Conservation (phyloP, 176 grass and related monocot species). For the Eleusine indica region DNA sequence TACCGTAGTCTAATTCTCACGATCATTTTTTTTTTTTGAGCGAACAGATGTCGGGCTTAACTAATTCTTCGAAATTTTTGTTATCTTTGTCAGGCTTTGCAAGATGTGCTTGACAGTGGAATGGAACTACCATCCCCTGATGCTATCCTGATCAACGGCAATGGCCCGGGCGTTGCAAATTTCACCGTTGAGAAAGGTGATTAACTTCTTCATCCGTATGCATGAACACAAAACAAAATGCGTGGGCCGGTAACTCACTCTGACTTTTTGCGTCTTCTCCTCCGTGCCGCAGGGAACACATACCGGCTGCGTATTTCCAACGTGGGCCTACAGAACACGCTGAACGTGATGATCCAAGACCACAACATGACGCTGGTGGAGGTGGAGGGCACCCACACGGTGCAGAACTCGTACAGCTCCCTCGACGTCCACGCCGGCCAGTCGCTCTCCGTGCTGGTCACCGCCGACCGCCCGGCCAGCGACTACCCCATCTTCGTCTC, state of each 20-base stretch:
- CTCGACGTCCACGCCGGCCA: slow-evolving; percentile 80
- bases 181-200: slow-evolving; percentile 69
- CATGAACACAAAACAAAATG: not conserved
- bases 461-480: slow-evolving; percentile 38
- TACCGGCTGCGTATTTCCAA: slow-evolving; percentile 86
- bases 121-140: slow-evolving; percentile 54
- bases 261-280: not conserved
- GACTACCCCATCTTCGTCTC: slow-evolving; percentile 71
- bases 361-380: slow-evolving; percentile 79
- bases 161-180: slow-evolving; percentile 32
- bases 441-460: slow-evolving; percentile 74
- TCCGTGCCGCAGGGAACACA: slow-evolving; percentile 54
- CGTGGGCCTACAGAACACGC: slow-evolving; percentile 64
- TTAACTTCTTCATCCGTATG: not conserved
- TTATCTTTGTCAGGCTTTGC: slow-evolving; percentile 48
- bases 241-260: not conserved
- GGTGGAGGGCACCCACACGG: slow-evolving; percentile 83
- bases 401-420: slow-evolving; percentile 73
- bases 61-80: not conserved
- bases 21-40: too few species aligned
- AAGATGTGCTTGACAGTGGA: slow-evolving; percentile 58
- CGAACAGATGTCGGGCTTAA: not conserved
- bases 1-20: not conserved
- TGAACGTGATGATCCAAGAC: slow-evolving; percentile 62
- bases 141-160: slow-evolving; percentile 83